Base-by-base conservation (phyloP, 441 rosid species). In the Populus hybrid region DNA sequence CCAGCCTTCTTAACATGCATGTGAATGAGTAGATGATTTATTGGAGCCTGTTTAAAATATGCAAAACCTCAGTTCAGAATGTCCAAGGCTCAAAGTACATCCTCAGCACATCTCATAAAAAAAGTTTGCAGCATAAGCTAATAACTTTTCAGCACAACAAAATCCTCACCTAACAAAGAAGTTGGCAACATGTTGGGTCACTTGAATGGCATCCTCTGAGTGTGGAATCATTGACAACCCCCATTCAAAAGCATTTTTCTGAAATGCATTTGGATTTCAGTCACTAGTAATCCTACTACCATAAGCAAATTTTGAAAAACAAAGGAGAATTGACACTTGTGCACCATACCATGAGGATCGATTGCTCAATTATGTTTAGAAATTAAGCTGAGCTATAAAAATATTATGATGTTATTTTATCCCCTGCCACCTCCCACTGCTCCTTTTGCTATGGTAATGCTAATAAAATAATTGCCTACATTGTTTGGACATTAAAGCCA, bases 161-260 rank as follows among this genome's bases (percentile, higher is more conserved):
- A 75, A 71, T 76, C 29, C 89, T 83, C 64, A 93, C 98, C 98
- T 91, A 82, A 95, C 87, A 74, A 93, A 84, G 81, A 78, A 87
- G 84, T 92, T 95, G 8, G 92, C 99, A 42, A 84, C 83, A 68
- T 85, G 89, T 81, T 93, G 99, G 63, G 97, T 92, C 83, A 95
- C 99, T 72, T 87, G 91, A 81, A 92, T 88, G 70, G 96, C 99
- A 8, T 95, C 97, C 61, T 92, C 95, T 2, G 99, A 88, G 87
- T 92, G 99, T 33, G 99, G 99, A 80, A 95, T 93, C 84, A 71
- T 85, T 8, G 90, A 82, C 77, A 76, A 81, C 71, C 96, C 95
- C 97, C 98, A 95, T 82, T 95, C 98, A 61, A 95, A 95, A 80
- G 99, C 94, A 82, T 95, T 93, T 89, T 95, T 93, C 98, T 95